These are phyloP conservation scores for Mitragyna speciosa DNA, from an alignment of 257 asterid species.

Conservation along the genomic window DNA sequence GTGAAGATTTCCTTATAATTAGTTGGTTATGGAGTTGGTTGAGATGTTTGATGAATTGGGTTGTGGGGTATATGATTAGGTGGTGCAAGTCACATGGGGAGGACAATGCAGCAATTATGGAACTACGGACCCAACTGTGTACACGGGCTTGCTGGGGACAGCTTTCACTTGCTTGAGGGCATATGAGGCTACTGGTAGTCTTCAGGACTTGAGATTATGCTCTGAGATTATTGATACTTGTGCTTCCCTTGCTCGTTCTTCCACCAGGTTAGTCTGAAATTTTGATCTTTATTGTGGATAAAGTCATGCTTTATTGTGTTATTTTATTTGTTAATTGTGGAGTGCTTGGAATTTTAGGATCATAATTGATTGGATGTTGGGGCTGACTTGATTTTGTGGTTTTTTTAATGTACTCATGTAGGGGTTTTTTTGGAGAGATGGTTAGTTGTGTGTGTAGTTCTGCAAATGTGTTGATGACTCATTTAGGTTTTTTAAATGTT, in stretches of 20 bases:
- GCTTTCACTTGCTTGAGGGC: conserved; percentile 70
- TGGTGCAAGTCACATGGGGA: conserved; percentile 62
- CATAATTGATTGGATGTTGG: too few relatives aligned
- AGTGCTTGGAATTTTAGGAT: too few relatives aligned
- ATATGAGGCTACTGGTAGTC: conserved; percentile 61
- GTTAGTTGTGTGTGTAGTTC: neutral
- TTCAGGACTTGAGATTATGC: conserved; percentile 54
- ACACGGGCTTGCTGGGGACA: conserved; percentile 71
- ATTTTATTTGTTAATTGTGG: too few relatives aligned
- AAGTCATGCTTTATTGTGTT: neutral
- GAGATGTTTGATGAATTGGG: neutral
- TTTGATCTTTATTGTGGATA: neutral
- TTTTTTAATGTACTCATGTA: too few relatives aligned
- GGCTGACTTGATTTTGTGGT: too few relatives aligned
- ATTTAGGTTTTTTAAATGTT: neutral
- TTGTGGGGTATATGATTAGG: conserved; percentile 31
- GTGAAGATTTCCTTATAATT: too few relatives aligned
- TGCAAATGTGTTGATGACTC: neutral
- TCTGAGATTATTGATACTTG: conserved; percentile 60
- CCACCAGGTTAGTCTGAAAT: conserved; percentile 42
- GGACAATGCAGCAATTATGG: conserved; percentile 18
- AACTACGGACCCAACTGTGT: conserved; percentile 54
- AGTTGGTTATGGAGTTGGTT: neutral
- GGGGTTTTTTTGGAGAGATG: too few relatives aligned
- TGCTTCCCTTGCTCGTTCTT: conserved; percentile 35